Evolutionary conservation across 2,329 filamentous ascomycete species (phyloP).

Genomic region (Teratosphaeria gauchensis): DNA sequence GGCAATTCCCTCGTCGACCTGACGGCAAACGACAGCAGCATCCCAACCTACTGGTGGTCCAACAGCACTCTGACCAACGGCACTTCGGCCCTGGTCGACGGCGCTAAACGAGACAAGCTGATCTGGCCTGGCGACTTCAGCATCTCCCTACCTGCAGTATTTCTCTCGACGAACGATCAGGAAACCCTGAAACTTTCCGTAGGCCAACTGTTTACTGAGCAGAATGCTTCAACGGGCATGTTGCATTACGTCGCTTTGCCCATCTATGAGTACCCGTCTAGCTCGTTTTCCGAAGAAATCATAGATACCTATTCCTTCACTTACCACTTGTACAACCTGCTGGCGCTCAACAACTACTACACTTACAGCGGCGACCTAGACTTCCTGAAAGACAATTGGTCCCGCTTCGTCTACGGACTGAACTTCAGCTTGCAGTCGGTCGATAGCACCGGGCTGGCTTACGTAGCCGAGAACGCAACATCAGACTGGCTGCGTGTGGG

Average conservation of each 20-base stretch:
- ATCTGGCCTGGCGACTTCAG: conserved; percentile 28
- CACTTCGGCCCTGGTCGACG: conserved; percentile 25
- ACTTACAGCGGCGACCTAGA: conserved; percentile 26
- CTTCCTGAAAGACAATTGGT: conserved; percentile 33
- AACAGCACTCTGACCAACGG: conserved; percentile 24
- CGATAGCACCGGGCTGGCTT: conserved; percentile 28
- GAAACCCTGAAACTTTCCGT: conserved; percentile 4
- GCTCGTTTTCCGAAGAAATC: conserved; percentile 23
- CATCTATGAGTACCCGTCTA: conserved; percentile 31
- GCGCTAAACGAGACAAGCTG: conserved; percentile 27
- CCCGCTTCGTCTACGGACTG: conserved; percentile 32
- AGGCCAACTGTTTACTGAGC: conserved; percentile 1
- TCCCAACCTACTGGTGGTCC: conserved; percentile 19
- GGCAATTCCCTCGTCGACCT: conserved; percentile 9
- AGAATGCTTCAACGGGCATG: conserved; percentile 5
- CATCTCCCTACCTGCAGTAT: conserved; percentile 40
- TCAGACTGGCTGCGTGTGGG: conserved; percentile 39
- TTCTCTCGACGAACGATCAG: conserved; percentile 17
- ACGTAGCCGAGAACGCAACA: conserved; percentile 28
- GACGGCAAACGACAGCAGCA: conserved; percentile 20
- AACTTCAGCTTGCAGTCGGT: conserved; percentile 19
- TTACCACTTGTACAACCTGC: conserved; percentile 32
- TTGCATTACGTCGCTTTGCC: conserved; percentile 27
- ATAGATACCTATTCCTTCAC: conserved; percentile 20
- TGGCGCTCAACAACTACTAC: conserved; percentile 36